A percentile compares a stretch with the other conserved stretches of the same genome.
Conservation (phyloP, 768 basidiomycete species). For the Sutorius australiensis region DNA sequence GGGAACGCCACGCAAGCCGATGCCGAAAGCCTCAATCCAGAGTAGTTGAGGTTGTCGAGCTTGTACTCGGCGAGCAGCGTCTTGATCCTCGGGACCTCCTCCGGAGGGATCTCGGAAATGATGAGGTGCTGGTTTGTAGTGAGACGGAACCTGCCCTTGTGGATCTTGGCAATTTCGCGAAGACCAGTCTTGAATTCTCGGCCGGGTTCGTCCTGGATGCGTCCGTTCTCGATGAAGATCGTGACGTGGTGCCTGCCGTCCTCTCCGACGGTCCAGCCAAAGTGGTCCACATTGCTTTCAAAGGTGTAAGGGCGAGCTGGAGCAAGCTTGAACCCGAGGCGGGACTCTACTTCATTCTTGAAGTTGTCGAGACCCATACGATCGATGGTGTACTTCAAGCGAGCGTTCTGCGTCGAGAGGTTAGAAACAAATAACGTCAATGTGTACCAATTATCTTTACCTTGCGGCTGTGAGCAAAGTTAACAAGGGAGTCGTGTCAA, state of each 20-base stretch:
- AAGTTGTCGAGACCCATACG: conserved; percentile 87
- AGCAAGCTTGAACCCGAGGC: conserved; percentile 71
- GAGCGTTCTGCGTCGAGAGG: conserved; percentile 57
- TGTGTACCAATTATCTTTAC: conserved; percentile 25
- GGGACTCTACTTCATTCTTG: conserved; percentile 86
- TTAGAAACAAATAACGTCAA: conserved; percentile 8
- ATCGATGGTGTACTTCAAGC: conserved; percentile 96
- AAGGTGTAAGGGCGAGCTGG: conserved; percentile 78
- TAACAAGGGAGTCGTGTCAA: neutral
- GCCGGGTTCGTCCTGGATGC: conserved; percentile 90
- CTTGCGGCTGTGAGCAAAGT: conserved; percentile 47
- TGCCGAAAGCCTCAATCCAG: conserved; percentile 78
- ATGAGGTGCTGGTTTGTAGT: conserved; percentile 95
- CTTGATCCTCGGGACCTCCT: conserved; percentile 77
- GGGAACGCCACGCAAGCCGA: conserved; percentile 98
- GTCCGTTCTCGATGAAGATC: conserved; percentile 95
- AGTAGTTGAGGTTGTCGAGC: conserved; percentile 80
- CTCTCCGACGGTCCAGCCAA: conserved; percentile 85
- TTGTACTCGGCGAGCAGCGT: conserved; percentile 76
- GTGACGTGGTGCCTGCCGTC: conserved; percentile 91
- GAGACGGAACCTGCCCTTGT: conserved; percentile 90
- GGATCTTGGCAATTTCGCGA: conserved; percentile 87
- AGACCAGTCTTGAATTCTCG: conserved; percentile 91
- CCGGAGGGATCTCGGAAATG: conserved; percentile 74
- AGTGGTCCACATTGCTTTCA: conserved; percentile 89